Conservation (phyloP, 176 grass and related monocot species). For the Paspalum notatum region DNA sequence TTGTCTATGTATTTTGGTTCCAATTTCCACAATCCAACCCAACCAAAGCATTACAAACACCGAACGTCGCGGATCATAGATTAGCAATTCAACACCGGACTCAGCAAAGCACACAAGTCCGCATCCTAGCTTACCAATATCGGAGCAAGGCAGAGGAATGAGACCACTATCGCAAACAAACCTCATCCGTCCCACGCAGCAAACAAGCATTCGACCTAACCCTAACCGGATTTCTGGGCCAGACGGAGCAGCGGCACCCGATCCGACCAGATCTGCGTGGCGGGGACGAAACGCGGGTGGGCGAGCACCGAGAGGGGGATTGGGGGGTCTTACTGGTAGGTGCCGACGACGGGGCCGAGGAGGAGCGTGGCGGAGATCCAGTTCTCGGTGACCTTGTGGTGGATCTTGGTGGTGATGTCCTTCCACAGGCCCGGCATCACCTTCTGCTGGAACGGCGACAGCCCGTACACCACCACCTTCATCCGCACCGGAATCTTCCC, state of each 20-base stretch:
- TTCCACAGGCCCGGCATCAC: slow-evolving; percentile 97
- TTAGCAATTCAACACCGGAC: not conserved
- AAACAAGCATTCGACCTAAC: not conserved
- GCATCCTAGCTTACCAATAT: not conserved
- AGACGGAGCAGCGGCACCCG: not conserved
- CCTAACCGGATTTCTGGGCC: not conserved
- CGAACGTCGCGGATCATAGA: not conserved
- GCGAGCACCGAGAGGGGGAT: not conserved
- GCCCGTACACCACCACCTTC: slow-evolving; percentile 96
- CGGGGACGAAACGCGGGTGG: not conserved
- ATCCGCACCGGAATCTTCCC: slow-evolving; percentile 88
- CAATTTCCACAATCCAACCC: not conserved
- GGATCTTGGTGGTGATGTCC: slow-evolving; percentile 96
- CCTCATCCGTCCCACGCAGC: not conserved
- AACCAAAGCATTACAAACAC: not conserved
- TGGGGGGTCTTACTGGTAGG: slow-evolving; percentile 68
- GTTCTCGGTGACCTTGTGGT: slow-evolving; percentile 99
- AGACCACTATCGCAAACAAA: not conserved
- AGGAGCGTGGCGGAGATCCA: slow-evolving; percentile 93
- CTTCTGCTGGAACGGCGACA: slow-evolving; percentile 99
- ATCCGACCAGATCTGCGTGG: slow-evolving; percentile 24
- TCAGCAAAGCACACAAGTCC: not conserved
- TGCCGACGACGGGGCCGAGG: slow-evolving; percentile 73
- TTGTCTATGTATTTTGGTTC: not conserved
- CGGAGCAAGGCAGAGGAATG: not conserved